These are phyloP conservation scores for Salix viminalis DNA, from an alignment of 345 rosid species.

Conservation along the genomic window DNA sequence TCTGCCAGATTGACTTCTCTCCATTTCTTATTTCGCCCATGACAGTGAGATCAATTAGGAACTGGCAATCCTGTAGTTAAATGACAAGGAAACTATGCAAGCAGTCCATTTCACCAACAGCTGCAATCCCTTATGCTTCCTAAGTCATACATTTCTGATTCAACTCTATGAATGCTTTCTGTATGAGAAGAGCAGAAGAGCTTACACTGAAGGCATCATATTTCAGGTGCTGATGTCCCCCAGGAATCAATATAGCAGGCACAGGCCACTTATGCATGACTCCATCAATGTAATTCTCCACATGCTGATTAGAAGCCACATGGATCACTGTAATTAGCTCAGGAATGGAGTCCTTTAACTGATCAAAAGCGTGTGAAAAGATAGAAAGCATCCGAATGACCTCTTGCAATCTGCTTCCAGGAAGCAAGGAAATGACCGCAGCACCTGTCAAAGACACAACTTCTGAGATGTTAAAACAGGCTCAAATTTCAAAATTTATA, in stretches of 20 bases:
- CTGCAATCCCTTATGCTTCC: not conserved
- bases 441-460: slow-evolving; percentile 47
- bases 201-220: slow-evolving; percentile 78
- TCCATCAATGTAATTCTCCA: slow-evolving; percentile 44
- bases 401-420: slow-evolving; percentile 96
- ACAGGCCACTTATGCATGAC: slow-evolving; percentile 63
- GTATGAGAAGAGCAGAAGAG: slow-evolving; percentile 5
- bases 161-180: not conserved
- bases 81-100: not conserved
- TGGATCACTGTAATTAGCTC: slow-evolving; percentile 55
- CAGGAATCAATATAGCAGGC: slow-evolving; percentile 62
- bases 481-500: not conserved
- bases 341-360: slow-evolving; percentile 45
- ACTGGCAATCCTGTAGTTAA: not conserved
- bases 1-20: not conserved
- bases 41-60: not conserved
- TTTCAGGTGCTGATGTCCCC: slow-evolving; percentile 56
- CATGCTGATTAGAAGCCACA: slow-evolving; percentile 72
- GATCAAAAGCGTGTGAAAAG: slow-evolving; percentile 47
- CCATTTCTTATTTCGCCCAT: not conserved
- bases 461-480: not conserved
- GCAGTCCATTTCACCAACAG: not conserved
- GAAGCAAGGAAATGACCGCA: slow-evolving; percentile 61
- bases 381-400: slow-evolving; percentile 83
- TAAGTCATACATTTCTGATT: not conserved